phyloP scores from a whole-genome alignment of 805 yeast genomes.

The Candida hispaniensis region DNA sequence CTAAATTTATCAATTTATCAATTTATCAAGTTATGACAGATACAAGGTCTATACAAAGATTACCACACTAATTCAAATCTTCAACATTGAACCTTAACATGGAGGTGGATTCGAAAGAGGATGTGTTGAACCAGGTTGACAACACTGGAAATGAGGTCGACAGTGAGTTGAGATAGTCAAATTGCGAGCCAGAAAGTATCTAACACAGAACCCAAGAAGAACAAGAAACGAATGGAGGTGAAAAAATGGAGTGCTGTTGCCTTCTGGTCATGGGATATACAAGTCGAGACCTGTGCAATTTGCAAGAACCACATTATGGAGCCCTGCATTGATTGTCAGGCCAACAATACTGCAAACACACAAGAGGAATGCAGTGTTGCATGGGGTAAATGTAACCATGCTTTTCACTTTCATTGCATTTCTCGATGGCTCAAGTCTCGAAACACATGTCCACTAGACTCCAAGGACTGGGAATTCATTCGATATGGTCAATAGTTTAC shows the following conservation, averaged over 20 bases:
- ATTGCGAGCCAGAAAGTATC: background rate
- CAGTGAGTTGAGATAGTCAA: slow-evolving; percentile 1
- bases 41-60: too few relatives aligned
- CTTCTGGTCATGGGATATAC: slow-evolving; percentile 99
- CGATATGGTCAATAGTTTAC: slow-evolving; percentile 69
- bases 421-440: slow-evolving; percentile 91
- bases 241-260: slow-evolving; percentile 99
- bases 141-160: slow-evolving; percentile 14
- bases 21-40: too few relatives aligned
- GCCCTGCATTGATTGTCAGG: slow-evolving; percentile 92
- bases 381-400: slow-evolving; percentile 95
- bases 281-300: slow-evolving; percentile 92
- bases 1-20: too few relatives aligned
- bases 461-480: slow-evolving; percentile 72
- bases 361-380: slow-evolving; percentile 84
- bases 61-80: too few relatives aligned
- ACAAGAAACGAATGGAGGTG: slow-evolving; percentile 74
- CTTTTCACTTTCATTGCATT: slow-evolving; percentile 97
- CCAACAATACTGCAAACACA: slow-evolving; percentile 52
- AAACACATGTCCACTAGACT: slow-evolving; percentile 93
- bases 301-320: slow-evolving; percentile 98
- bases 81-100: too few relatives aligned
- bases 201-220: slow-evolving; percentile 4
- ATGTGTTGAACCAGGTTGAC: slow-evolving; percentile 10
- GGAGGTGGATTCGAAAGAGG: too few relatives aligned